Percentiles rank a stretch among this genome's conserved stretches.
Evolutionary conservation across 1,284 basidiomycete species (phyloP).

Genomic region (Fomitiporia mediterranea): DNA sequence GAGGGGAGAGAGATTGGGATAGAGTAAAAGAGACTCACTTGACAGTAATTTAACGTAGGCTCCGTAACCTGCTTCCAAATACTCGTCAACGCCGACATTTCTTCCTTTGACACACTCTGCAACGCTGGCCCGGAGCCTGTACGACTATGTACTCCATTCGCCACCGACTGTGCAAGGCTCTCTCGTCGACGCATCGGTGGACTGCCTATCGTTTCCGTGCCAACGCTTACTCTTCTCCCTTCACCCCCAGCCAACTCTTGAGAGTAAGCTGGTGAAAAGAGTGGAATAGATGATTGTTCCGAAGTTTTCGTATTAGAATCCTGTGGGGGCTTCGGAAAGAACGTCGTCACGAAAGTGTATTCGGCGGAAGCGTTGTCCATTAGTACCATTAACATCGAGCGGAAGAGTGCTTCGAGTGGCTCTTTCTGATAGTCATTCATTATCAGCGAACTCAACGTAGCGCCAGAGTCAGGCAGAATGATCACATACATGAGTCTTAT

Average conservation of each 20-base stretch:
- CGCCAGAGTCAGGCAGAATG: neutral
- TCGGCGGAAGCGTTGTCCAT: conserved; percentile 92
- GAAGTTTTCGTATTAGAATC: neutral
- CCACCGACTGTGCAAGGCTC: conserved; percentile 13
- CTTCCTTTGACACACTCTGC: conserved; percentile 44
- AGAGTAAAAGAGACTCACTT: conserved; percentile 38
- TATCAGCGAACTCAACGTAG: conserved; percentile 7
- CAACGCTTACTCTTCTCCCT: conserved; percentile 11
- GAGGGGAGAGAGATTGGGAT: conserved; percentile 15
- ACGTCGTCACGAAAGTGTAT: conserved; percentile 79
- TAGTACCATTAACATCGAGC: conserved; percentile 82
- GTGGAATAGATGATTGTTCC: neutral
- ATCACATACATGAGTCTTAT: conserved; percentile 70
- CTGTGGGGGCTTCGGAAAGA: conserved; percentile 55
- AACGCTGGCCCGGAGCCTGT: neutral
- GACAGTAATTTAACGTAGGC: conserved; percentile 79
- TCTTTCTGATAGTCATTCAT: conserved; percentile 55
- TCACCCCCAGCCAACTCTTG: neutral
- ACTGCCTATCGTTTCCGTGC: conserved; percentile 11
- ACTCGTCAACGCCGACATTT: conserved; percentile 50
- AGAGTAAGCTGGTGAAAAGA: conserved; percentile 36
- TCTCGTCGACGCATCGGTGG: conserved; percentile 13
- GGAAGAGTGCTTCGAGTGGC: conserved; percentile 75
- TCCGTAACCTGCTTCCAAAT: conserved; percentile 92
- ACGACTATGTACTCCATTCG: too few relatives aligned